phyloP scores from a whole-genome alignment of 2,329 filamentous ascomycete species.

The Camptophora hylomeconis region DNA sequence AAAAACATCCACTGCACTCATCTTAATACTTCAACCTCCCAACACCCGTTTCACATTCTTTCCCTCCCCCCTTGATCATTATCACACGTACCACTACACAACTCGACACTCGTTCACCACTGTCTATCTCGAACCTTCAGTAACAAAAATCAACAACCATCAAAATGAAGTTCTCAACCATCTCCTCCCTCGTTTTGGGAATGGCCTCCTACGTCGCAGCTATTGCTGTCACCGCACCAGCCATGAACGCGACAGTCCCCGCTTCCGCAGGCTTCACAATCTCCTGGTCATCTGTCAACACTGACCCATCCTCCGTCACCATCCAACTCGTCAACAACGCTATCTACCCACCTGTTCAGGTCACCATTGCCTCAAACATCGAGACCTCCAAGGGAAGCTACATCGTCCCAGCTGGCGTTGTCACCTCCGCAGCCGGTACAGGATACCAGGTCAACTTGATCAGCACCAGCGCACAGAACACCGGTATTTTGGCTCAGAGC shows the following conservation, averaged over 20 bases:
- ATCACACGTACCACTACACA: too few species aligned
- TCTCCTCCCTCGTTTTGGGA: slow-evolving; percentile 18
- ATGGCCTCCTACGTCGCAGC: slow-evolving; percentile 20
- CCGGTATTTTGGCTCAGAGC: slow-evolving; percentile 31
- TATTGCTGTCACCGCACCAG: slow-evolving; percentile 26
- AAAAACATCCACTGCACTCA: too few species aligned
- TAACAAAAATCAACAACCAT: too few species aligned
- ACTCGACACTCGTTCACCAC: too few species aligned
- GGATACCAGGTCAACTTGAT: slow-evolving; percentile 32
- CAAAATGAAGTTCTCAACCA: slow-evolving; percentile 21
- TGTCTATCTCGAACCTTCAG: too few species aligned
- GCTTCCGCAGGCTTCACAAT: slow-evolving; percentile 25
- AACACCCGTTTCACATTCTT: too few species aligned
- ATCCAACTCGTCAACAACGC: slow-evolving; percentile 29
- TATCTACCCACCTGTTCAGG: slow-evolving; percentile 22
- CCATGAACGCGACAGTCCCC: slow-evolving; percentile 22
- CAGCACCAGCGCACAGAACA: slow-evolving; percentile 21
- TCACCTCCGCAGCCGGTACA: slow-evolving; percentile 10
- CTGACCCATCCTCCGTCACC: slow-evolving; percentile 26
- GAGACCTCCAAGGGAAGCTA: slow-evolving; percentile 24
- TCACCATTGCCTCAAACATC: slow-evolving; percentile 23
- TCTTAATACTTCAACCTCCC: too few species aligned
- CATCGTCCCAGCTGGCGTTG: slow-evolving; percentile 17
- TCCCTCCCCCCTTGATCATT: too few species aligned
- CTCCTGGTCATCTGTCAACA: slow-evolving; percentile 26